Evolutionary conservation across 1,139 yeast genomes (phyloP), one percentile per base, ranked within the genome.

Genomic region (Suhomyces atakaporum): DNA sequence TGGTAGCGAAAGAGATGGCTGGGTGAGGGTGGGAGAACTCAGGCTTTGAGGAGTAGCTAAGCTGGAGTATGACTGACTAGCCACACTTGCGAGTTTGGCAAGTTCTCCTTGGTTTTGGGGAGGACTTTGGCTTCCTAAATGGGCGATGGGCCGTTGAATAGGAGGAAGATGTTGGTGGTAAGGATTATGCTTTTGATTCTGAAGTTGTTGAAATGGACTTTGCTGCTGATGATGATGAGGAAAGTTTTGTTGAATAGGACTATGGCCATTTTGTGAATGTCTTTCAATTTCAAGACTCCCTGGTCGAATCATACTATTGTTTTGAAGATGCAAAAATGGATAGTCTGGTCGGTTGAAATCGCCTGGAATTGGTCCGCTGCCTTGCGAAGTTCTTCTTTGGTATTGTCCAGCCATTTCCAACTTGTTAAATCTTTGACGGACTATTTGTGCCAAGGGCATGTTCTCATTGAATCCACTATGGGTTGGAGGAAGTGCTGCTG

Each of bases 371-470:
- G 26, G 14, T 12, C 26, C 14, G 9, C 5, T 24, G 26, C 14
- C 14, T 9, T 24, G 14, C 9, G 8, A 5, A 9, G 5, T n/a
- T 14, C 12, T 24, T 14, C 20, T 8, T 5, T 11, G 26, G 4
- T 24, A 15, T 10, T 12, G 26, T 7, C 5, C n/a, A n/a, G n/a
- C 24, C 11, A 22, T 22, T 9, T 19, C 8, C 9, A 19, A 7
- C 9, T 19, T 19, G 21, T 22, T n/a, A n/a, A 22, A 5, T 22
- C 24, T 22, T 5, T 18, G 5, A 5, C 11, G 25, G 25, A 21
- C 8, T 7, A 28, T 20, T 13, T 28, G 31, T 5, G 31, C 25
- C 13, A 28, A 28, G 9, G 31, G 31, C 18, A 28, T 7, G 18
- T 28, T 28, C 16, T 28, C 31, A 11, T 28, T 20, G 7, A 28